Percentiles rank a stretch among this genome's conserved stretches.
Evolutionary conservation across 352 stramenopile species (phyloP).

Genomic region (Blastocystis hominis): DNA sequence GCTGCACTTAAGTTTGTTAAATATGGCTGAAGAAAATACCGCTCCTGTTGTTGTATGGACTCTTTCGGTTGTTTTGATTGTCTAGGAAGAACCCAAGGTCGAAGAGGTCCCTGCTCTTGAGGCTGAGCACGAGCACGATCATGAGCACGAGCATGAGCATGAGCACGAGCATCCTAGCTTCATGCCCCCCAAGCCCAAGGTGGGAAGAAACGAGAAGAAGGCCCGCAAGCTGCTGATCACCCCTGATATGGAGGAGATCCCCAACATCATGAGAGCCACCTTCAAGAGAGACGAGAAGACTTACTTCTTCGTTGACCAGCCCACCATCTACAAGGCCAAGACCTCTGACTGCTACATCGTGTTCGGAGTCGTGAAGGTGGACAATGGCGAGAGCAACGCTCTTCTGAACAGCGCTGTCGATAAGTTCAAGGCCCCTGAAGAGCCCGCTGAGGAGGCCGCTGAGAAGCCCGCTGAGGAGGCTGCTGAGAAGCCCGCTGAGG

Average conservation of each 20-base stretch:
- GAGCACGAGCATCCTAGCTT: not conserved
- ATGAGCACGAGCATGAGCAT: slow-evolving; percentile 41
- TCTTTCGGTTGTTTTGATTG: not conserved
- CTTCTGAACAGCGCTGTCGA: slow-evolving; percentile 10
- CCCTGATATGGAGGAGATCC: not conserved
- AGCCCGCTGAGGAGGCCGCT: not conserved
- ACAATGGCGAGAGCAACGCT: not conserved
- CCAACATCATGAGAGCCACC: slow-evolving; percentile 35
- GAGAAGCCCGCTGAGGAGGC: not conserved
- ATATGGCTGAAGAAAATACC: slow-evolving; percentile 46
- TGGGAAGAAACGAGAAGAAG: slow-evolving; percentile 52
- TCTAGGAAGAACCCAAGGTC: slow-evolving; percentile 10
- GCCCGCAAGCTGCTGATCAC: slow-evolving; percentile 6
- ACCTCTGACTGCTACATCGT: not conserved
- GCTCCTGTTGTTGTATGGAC: slow-evolving; percentile 2
- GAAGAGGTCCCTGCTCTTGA: slow-evolving; percentile 3
- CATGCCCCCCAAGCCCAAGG: not conserved
- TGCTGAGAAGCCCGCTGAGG: not conserved
- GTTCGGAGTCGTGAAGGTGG: slow-evolving; percentile 34
- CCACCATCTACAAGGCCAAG: slow-evolving; percentile 18
- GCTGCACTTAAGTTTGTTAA: not conserved
- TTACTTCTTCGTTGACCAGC: slow-evolving; percentile 40
- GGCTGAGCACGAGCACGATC: slow-evolving; percentile 15
- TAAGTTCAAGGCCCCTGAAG: not conserved
- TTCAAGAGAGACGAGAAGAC: slow-evolving; percentile 50